Evolutionary conservation across 1,284 basidiomycete genomes (phyloP), one percentile per base, ranked within the genome.

Genomic region (Moniliella sp.): DNA sequence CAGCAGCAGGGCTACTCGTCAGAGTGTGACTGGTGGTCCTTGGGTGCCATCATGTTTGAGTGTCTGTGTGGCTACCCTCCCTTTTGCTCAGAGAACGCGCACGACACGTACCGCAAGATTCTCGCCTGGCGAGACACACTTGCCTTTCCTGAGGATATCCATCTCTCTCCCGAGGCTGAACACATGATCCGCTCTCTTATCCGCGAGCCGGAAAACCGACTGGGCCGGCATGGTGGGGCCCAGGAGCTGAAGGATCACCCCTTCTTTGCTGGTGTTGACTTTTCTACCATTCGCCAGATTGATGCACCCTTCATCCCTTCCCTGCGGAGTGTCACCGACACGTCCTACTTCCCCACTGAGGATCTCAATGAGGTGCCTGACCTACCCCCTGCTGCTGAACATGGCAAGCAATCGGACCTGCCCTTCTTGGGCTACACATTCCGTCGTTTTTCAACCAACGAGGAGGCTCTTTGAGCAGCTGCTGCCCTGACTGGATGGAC

Each of bases 1-100:
- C 72, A 83, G 21, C 68, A 68, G 0, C 47, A 62, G 53, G 86
- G 84, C 15, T 94, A 94, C 62, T 75, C 79, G 29, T 86, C 80
- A 62, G 78, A 77, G 19, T 91, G 82, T 58, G 86, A 94, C 57
- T 94, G 84, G 84, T 94, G 88, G 86, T 83, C 79, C 58, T 68
- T 93, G 30, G 84, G 84, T 14, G 77, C 88, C 34, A 88, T 91
- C 57, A 75, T 82, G 37, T 43, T 45, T 27, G 60, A 62, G 37
- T 58, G 59, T 53, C 43, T 60, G 25, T 54, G 37, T 47, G 84
- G 81, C 32, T 86, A 79, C 61, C 84, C 84, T 11, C 84, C 86
- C 0, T 64, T 64, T 33, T 59, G 59, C 2, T 56, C 53, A 23
- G 61, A 56, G 30, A 49, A 47, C 18, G 34, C 53, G 14, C 52